These are phyloP conservation scores for Xeromyces bisporus DNA, from an alignment of 495 filamentous ascomycete species.

Conservation along the genomic window DNA sequence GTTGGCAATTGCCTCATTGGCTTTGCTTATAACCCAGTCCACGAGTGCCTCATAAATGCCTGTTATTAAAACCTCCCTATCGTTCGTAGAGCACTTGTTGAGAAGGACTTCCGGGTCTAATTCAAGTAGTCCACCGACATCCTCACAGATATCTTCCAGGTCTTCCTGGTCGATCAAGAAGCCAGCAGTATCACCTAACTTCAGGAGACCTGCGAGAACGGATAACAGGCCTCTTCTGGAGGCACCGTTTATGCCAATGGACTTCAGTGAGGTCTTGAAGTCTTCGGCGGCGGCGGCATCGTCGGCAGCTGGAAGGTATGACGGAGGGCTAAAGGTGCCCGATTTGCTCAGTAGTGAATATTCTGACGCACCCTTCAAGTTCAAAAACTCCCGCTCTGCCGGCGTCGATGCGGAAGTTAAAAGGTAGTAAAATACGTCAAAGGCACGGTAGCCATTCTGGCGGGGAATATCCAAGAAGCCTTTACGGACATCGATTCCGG, in stretches of 20 bases:
- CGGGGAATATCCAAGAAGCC: constrained; percentile 70
- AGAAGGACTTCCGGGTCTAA: constrained; percentile 73
- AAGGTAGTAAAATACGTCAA: constrained; percentile 96
- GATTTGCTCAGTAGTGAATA: constrained; percentile 71
- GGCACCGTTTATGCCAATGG: constrained; percentile 81
- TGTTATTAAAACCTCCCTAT: constrained; percentile 64
- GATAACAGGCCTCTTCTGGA: constrained; percentile 66
- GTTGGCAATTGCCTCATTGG: constrained; percentile 69
- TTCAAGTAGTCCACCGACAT: constrained; percentile 71
- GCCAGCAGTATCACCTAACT: constrained; percentile 78
- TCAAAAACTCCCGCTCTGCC: constrained; percentile 82
- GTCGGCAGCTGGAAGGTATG: constrained; percentile 83
- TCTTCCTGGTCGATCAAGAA: constrained; percentile 74
- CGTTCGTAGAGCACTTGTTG: constrained; percentile 61
- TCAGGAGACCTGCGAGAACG: constrained; percentile 68
- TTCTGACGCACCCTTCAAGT: constrained; percentile 56
- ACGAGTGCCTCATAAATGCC: constrained; percentile 89
- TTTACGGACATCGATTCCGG: constrained; percentile 68
- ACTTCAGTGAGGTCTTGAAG: constrained; percentile 64
- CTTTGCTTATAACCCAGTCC: constrained; percentile 80
- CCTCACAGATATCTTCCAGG: constrained; percentile 74
- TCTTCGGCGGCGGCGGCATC: constrained; percentile 89
- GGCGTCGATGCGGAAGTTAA: constrained; percentile 77
- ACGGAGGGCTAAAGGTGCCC: constrained; percentile 70
- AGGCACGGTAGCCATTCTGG: constrained; percentile 76